A percentile compares a stretch with the other conserved stretches of the same genome.
Conservation (phyloP, 106 monocot species). For the Apostasia ramifera region DNA sequence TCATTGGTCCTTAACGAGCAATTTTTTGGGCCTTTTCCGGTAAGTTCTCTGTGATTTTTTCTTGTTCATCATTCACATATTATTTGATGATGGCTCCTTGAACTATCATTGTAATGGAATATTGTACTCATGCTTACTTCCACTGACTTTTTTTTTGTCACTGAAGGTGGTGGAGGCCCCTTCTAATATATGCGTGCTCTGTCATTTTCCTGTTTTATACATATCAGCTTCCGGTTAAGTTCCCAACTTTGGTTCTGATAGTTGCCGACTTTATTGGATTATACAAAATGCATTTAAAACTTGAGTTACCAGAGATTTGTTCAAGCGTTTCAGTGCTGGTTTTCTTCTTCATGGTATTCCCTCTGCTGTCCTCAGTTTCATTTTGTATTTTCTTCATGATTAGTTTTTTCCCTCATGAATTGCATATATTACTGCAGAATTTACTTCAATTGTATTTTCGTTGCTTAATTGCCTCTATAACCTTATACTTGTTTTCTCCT, state of each 20-base stretch:
- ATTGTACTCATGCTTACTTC: neutral
- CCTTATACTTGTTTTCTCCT: too few species aligned
- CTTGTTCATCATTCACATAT: neutral
- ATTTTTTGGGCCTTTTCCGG: constrained; percentile 93
- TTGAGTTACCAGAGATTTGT: constrained; percentile 73
- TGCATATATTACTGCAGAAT: neutral
- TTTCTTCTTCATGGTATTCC: constrained; percentile 81
- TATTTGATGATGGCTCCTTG: neutral
- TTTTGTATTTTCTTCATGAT: neutral
- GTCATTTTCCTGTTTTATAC: constrained; percentile 75
- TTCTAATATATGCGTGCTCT: constrained; percentile 69
- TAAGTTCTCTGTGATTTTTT: constrained; percentile 20
- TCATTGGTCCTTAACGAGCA: constrained; percentile 94
- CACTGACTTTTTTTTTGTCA: constrained; percentile 2
- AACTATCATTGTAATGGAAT: neutral
- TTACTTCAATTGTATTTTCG: too few species aligned
- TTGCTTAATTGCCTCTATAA: too few species aligned
- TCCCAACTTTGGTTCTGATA: constrained; percentile 39
- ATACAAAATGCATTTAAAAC: constrained; percentile 51
- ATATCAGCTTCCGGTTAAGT: constrained; percentile 73
- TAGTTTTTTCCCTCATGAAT: neutral
- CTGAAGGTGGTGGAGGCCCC: constrained; percentile 84
- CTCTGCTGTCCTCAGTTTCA: neutral
- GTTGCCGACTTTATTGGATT: constrained; percentile 84
- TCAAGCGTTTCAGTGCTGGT: constrained; percentile 62